A percentile compares a stretch with the other conserved stretches of the same genome.
Evolutionary conservation across 1,284 basidiomycete species (phyloP).

Genomic region (Tilletiaria anomala): DNA sequence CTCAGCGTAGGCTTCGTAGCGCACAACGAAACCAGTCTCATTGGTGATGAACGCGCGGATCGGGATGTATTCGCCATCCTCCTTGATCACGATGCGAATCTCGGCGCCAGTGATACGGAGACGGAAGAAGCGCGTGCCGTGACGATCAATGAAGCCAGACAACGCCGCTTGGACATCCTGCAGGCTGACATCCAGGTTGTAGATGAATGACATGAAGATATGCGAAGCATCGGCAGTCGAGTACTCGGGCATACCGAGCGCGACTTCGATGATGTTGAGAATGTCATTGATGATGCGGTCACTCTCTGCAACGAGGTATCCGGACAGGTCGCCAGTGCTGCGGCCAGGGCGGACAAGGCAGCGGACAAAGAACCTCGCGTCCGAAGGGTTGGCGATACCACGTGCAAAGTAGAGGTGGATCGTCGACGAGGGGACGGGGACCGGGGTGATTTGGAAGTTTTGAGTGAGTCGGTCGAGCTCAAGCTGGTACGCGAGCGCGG

Average conservation of each 20-base stretch:
- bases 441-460: conserved; percentile 85
- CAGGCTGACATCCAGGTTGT: conserved; percentile 84
- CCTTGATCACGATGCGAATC: conserved; percentile 86
- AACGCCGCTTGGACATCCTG: conserved; percentile 92
- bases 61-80: conserved; percentile 72
- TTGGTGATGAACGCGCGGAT: conserved; percentile 97
- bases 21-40: conserved; percentile 95
- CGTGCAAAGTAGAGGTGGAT: conserved; percentile 70
- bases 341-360: conserved; percentile 90
- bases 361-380: conserved; percentile 94
- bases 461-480: conserved; percentile 80
- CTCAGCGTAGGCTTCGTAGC: conserved; percentile 98
- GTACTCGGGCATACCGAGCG: conserved; percentile 34
- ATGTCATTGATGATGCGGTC: conserved; percentile 89
- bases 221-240: conserved; percentile 36
- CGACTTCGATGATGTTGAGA: conserved; percentile 72
- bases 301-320: conserved; percentile 95
- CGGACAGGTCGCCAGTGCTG: conserved; percentile 66
- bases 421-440: conserved; percentile 58
- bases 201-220: conserved; percentile 77
- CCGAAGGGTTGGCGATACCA: conserved; percentile 86
- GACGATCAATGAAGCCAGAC: conserved; percentile 87
- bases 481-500: conserved; percentile 93
- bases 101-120: conserved; percentile 95
- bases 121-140: conserved; percentile 89